A percentile compares a stretch with the other conserved stretches of the same genome.
Evolutionary conservation across 1,284 basidiomycete genomes (phyloP).

Genomic region (Cutaneotrichosporon arboriforme): DNA sequence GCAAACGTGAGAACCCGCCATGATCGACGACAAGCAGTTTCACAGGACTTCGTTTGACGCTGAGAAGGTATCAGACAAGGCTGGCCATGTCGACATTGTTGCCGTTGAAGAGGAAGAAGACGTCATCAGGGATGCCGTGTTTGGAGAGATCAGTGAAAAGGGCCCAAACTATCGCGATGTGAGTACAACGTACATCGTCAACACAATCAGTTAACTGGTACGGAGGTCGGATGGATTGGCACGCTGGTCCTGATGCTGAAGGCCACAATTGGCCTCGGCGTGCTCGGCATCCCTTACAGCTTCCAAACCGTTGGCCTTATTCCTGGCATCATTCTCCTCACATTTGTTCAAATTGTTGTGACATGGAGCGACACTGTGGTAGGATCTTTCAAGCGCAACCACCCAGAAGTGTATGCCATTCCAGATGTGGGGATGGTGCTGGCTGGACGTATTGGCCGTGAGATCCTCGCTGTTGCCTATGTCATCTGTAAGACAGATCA

Average conservation of each 20-base stretch:
- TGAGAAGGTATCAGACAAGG: background rate
- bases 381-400: conserved; percentile 35
- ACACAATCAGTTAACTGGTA: background rate
- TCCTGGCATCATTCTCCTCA: conserved; percentile 33
- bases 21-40: too few species aligned
- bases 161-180: background rate
- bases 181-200: background rate
- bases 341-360: conserved; percentile 26
- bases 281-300: conserved; percentile 32
- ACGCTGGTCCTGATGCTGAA: conserved; percentile 25
- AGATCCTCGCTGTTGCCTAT: conserved; percentile 8
- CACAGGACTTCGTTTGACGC: background rate
- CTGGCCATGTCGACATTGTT: background rate
- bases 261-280: conserved; percentile 37
- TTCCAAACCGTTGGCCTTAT: conserved; percentile 30
- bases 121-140: background rate
- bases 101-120: background rate
- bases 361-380: conserved; percentile 31
- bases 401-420: conserved; percentile 35
- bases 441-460: conserved; percentile 6
- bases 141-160: background rate
- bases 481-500: conserved; percentile 7
- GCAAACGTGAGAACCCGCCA: too few species aligned
- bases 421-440: conserved; percentile 26
- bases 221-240: conserved; percentile 17